phyloP scores from a whole-genome alignment of 2,329 filamentous ascomycete species.

The Dothideomycetes sp. region DNA sequence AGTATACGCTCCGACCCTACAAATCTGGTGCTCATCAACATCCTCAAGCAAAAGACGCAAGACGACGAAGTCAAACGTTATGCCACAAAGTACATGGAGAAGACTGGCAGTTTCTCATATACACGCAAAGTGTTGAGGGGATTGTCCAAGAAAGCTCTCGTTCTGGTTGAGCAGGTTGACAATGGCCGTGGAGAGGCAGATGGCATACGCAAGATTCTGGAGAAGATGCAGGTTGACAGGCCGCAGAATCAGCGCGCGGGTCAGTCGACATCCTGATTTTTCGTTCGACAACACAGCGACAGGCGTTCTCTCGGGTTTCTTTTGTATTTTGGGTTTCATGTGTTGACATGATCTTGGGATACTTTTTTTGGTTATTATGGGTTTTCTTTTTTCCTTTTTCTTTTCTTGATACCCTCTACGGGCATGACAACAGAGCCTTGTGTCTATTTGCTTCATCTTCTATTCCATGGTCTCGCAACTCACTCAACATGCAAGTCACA shows the following conservation, averaged over 20 bases:
- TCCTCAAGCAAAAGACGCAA: constrained; percentile 78
- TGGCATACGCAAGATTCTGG: constrained; percentile 32
- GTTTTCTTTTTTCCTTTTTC: constrained; percentile 1
- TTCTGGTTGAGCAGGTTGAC: constrained; percentile 35
- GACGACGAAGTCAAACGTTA: constrained; percentile 86
- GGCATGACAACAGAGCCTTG: too few species aligned
- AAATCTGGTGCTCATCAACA: constrained; percentile 78
- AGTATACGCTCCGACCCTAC: constrained; percentile 68
- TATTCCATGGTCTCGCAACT: too few species aligned
- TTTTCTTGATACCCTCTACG: background rate
- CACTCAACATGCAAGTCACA: too few species aligned
- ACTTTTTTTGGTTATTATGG: background rate
- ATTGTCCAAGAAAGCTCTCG: constrained; percentile 34
- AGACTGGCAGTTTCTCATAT: constrained; percentile 82
- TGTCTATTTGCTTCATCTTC: too few species aligned
- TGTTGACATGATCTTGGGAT: background rate
- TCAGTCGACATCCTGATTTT: background rate
- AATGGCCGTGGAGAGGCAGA: constrained; percentile 28
- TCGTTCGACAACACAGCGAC: background rate
- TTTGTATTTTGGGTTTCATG: background rate
- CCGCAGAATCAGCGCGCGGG: constrained; percentile 3
- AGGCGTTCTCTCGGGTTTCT: background rate
- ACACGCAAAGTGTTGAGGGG: constrained; percentile 52
- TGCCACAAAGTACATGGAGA: constrained; percentile 83
- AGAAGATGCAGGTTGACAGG: constrained; percentile 29